Evolutionary conservation across 805 yeast genomes (phyloP).

Genomic region (Saturnispora bothae): DNA sequence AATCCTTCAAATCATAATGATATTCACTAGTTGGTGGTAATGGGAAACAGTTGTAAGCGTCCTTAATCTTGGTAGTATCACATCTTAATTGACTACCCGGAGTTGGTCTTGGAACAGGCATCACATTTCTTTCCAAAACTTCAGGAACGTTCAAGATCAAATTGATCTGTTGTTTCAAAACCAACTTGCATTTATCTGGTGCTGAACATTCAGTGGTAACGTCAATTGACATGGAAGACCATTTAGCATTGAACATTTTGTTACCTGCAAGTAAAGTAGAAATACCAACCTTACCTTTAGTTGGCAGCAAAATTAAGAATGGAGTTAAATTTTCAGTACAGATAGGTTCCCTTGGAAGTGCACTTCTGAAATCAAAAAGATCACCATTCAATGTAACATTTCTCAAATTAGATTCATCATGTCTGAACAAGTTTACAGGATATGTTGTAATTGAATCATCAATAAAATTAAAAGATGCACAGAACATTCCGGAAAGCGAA

Average conservation of each 20-base stretch:
- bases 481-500: constrained; percentile 79
- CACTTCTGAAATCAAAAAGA: constrained; percentile 61
- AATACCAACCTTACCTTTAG: constrained; percentile 84
- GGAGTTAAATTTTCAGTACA: constrained; percentile 97
- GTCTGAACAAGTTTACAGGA: constrained; percentile 37
- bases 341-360: constrained; percentile 88
- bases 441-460: constrained; percentile 69
- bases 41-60: constrained; percentile 73
- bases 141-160: constrained; percentile 64
- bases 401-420: constrained; percentile 15
- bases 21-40: constrained; percentile 38
- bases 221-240: constrained; percentile 93
- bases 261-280: constrained; percentile 84
- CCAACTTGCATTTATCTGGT: constrained; percentile 32
- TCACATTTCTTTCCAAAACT: constrained; percentile 48
- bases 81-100: constrained; percentile 65
- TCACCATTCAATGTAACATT: constrained; percentile 28
- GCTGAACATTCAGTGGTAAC: constrained; percentile 44
- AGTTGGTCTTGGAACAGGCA: constrained; percentile 74
- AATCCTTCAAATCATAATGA: constrained; percentile 43
- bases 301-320: constrained; percentile 77
- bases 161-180: constrained; percentile 57
- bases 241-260: constrained; percentile 76
- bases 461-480: constrained; percentile 88
- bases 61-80: constrained; percentile 49